Conservation (phyloP, 176 grass and related monocot species). For the Musa troglodytarum region DNA sequence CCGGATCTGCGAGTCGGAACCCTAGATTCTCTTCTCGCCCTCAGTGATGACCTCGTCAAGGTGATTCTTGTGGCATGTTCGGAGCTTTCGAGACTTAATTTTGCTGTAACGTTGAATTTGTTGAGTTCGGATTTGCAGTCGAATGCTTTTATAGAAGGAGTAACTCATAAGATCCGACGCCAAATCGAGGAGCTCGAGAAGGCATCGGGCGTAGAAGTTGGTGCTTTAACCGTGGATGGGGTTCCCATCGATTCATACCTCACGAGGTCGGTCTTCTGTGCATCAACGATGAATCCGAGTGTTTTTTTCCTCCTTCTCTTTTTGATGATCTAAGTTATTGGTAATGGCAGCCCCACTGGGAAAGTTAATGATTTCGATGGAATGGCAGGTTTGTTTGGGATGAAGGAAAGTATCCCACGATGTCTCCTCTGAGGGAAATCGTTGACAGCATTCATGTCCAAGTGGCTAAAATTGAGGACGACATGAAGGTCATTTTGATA, state of each 20-base stretch:
- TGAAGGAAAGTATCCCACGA: slow-evolving; percentile 73
- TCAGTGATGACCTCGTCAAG: slow-evolving; percentile 96
- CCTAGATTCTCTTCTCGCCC: slow-evolving; percentile 80
- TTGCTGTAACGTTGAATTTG: not conserved
- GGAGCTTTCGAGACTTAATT: not conserved
- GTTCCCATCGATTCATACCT: slow-evolving; percentile 87
- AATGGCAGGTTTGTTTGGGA: slow-evolving; percentile 81
- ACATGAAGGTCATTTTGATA: slow-evolving; percentile 66
- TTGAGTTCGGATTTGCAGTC: slow-evolving; percentile 34
- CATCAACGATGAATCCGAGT: not conserved
- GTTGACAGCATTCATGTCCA: slow-evolving; percentile 64
- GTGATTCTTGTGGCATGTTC: slow-evolving; percentile 19
- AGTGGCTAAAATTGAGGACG: slow-evolving; percentile 95
- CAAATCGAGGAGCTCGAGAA: slow-evolving; percentile 93
- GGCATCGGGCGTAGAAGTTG: slow-evolving; percentile 39
- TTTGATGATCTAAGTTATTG: not conserved
- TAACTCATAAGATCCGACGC: slow-evolving; percentile 90
- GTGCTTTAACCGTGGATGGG: slow-evolving; percentile 74
- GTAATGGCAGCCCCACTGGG: too few relatives aligned
- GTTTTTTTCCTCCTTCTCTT: not conserved
- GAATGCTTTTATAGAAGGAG: slow-evolving; percentile 77
- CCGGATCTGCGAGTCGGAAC: slow-evolving; percentile 85
- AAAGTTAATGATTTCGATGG: not conserved
- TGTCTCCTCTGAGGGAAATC: slow-evolving; percentile 78
- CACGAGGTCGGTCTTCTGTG: slow-evolving; percentile 40